Evolutionary conservation across 441 rosid genomes (phyloP), one percentile per base, ranked within the genome.

Genomic region (Gossypium davidsonii): DNA sequence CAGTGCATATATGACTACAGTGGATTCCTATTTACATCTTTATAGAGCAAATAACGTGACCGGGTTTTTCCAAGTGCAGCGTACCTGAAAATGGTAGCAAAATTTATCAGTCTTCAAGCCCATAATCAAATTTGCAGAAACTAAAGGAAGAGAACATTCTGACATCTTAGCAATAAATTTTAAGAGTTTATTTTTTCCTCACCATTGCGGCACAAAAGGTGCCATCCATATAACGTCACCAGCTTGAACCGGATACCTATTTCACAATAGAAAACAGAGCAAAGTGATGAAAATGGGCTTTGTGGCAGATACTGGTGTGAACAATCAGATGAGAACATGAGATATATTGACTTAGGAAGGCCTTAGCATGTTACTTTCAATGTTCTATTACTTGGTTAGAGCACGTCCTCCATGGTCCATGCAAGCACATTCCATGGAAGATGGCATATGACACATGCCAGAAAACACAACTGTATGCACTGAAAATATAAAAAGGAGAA

Each of bases 191-290:
- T 39, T 15, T 42, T 34, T 64, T 79, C 64, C 74, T 82, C 20
- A 92, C 97, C 96, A 91, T 74, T 90, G 97, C 62, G 96, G 96
- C 83, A 90, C 96, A 83, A 91, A 92, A 31, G 93, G 98, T 70
- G 97, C 96, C 99, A 94, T 94, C 97, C 97, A 94, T 73, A 92
- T 91, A 58, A 82, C 94, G 84, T 94, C 97, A 65, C 97, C 97
- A 23, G 97, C 85, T 83, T 92, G 96, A 77, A 92, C 87, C n/a
- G 98, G 94, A 74, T 92, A 91, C 98, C 98, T 92, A 56, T 67
- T 34, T 73, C 18, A 49, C 26, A 15, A 44, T 21, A 66, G 21
- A 66, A 48, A 14, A 70, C 49, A 51, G 37, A 52, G 65, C 51
- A 65, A 72, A 44, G 73, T 52, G 11, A 55, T 61, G 48, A 44